Evolutionary conservation across 148 eudicot species (phyloP).

Genomic region (Camellia granthamiana): DNA sequence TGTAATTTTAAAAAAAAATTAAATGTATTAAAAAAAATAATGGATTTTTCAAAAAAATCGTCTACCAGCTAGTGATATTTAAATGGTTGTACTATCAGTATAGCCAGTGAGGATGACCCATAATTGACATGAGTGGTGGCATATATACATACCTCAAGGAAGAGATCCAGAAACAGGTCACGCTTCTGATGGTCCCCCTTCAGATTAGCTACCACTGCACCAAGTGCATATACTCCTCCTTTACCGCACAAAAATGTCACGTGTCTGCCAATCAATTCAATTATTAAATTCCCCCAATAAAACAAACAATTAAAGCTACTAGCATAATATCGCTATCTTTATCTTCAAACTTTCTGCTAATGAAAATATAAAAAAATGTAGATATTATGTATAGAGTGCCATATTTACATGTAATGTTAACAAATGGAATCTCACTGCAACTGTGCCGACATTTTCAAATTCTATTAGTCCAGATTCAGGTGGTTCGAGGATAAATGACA

Average conservation of each 20-base stretch:
- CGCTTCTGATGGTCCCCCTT: slow-evolving; percentile 46
- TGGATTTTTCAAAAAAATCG: too few relatives aligned
- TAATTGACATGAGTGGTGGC: background rate
- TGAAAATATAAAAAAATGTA: too few relatives aligned
- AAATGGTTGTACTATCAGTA: too few relatives aligned
- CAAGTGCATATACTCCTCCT: slow-evolving; percentile 72
- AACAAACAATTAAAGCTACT: too few relatives aligned
- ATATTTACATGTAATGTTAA: background rate
- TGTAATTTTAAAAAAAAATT: too few relatives aligned
- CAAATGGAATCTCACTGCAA: background rate
- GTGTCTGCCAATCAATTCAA: slow-evolving; percentile 32
- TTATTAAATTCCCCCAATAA: too few relatives aligned
- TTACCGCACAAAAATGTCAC: slow-evolving; percentile 69
- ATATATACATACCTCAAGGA: slow-evolving; percentile 58
- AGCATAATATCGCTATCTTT: too few relatives aligned
- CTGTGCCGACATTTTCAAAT: background rate
- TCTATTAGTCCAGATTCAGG: background rate
- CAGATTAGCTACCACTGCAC: slow-evolving; percentile 52
- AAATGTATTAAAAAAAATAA: too few relatives aligned
- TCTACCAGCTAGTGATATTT: too few relatives aligned
- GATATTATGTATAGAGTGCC: background rate
- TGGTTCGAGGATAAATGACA: too few relatives aligned
- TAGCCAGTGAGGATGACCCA: background rate
- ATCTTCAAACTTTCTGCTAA: too few relatives aligned
- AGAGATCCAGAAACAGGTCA: slow-evolving; percentile 39